Base-by-base conservation (phyloP, 83 land plant genomes). In the Isoetes engelmannii region DNA sequence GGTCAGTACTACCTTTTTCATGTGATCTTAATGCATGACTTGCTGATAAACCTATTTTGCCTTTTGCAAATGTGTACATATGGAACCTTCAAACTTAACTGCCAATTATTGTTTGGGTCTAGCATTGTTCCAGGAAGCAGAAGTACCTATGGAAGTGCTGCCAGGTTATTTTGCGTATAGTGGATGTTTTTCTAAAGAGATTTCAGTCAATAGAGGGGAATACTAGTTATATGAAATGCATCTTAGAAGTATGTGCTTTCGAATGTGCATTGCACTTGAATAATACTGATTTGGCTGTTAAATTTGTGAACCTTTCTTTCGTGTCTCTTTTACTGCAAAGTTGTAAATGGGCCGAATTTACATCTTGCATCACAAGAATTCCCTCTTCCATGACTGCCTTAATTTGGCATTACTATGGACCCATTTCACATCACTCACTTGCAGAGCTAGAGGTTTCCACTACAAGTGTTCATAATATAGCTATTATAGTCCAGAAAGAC, bases 31-130 rank as follows among this genome's bases (percentile, higher is more conserved):
- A 58, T 15, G 15, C 15, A 6, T 15, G 6, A 8, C 37, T 28
- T 28, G 37, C 37, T 28, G 37, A 28, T 28, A 28, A 28, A 28
- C 1, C 37, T 28, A 28, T 28, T 28, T 28, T 28, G 60, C 44
- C 42, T 49, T 67, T 37, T 65, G 63, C 83, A 88, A 89, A 70
- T 86, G 83, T 79, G 48, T 84, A 50, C 92, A 74, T 72, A 74
- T 55, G 57, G 85, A 86, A 51, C 92, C 92, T 15, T 88, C 85
- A 87, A 88, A 86, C 55, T 69, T 66, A 28, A 76, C 68, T 57
- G 82, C 79, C 12, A 67, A 71, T 6, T 88, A 88, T 65, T 74
- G 81, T 57, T 74, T 88, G 42, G 57, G 79, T 45, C 83, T 88
- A 15, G 74, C 61, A 60, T 8, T 81, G 44, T 9, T 82, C 1